Evolutionary conservation across 1,139 yeast species (phyloP), one percentile per base, ranked within the genome.

Genomic region (Debaryomyces sp.): DNA sequence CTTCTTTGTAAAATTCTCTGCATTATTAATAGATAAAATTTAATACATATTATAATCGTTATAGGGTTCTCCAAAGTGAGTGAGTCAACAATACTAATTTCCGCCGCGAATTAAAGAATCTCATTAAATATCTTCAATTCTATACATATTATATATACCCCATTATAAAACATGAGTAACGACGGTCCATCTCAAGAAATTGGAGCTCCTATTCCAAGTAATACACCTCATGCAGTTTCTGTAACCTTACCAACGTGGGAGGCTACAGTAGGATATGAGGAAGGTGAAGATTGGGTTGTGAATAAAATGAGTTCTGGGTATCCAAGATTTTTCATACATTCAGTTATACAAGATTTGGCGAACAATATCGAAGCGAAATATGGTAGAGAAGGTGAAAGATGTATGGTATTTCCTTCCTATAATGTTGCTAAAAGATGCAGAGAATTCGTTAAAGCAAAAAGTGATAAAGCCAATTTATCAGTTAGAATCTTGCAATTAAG

Each of bases 221-320:
- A 90, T 63, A 86, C 96, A 0, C 84, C 87, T 5, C 98, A 92
- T 66, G 97, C 97, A 0, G 96, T 92, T 1, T 88, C 96, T 8
- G 97, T 92, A 43, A 87, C 96, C 0, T 76, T 92, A 42, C 98
- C 98, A 5, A 88, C 96, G 0, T 92, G 97, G 97, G 89, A 83
- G 46, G 91, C 96, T 33, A 89, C 89, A 10, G 89, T 92, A 3
- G 97, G 90, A 5, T 92, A 92, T 61, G 97, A 92, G 66, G 95
- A 89, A 67, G 96, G 96, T 9, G 83, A 87, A 60, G 85, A 80
- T 17, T 86, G 94, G 89, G 92, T 92, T 5, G 84, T 85, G n/a
- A 70, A 76, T 43, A 82, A 84, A 62, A 87, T 92, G 95, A 75
- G 75, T 49, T 82, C 94, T 2, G 98, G 97, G 1, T 92, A 92